Conservation (phyloP, 805 yeast species). For the Grigorovia transvaalensis region DNA sequence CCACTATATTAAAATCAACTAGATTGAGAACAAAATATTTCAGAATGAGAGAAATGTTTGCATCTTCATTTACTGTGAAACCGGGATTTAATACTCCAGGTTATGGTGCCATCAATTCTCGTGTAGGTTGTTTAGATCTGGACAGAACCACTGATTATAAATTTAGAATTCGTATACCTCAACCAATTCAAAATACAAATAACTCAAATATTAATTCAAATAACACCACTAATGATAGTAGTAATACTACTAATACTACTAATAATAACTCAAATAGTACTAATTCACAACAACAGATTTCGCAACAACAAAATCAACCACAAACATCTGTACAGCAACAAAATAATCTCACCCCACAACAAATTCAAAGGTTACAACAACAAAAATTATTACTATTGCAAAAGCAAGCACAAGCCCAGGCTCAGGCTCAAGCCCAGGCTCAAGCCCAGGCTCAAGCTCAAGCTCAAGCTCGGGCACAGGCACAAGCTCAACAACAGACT, state of each 20-base stretch:
- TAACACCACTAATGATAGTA: constrained; percentile 15
- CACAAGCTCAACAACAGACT: constrained; percentile 1
- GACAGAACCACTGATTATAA: constrained; percentile 61
- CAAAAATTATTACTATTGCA: constrained; percentile 11
- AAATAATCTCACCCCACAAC: constrained; percentile 14
- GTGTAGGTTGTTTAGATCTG: constrained; percentile 65
- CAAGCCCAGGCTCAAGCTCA: constrained; percentile 2
- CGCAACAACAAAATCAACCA: constrained; percentile 14
- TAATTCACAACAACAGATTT: neutral
- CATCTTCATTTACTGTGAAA: constrained; percentile 45
- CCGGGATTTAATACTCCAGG: constrained; percentile 44
- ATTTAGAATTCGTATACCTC: constrained; percentile 42
- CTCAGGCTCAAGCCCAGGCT: constrained; percentile 8
- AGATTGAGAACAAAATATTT: constrained; percentile 62
- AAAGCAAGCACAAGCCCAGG: constrained; percentile 7
- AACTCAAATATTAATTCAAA: constrained; percentile 12
- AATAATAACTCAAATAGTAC: too few relatives aligned
- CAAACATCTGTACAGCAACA: constrained; percentile 10
- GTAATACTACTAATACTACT: too few relatives aligned
- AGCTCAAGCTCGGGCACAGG: constrained; percentile 1
- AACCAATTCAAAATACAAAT: constrained; percentile 20
- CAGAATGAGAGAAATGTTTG: constrained; percentile 89
- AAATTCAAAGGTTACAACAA: constrained; percentile 14
- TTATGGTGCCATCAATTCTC: constrained; percentile 41
- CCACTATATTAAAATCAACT: constrained; percentile 60